Conservation (phyloP, 306 rosid species). For the Trichosanthes truncata region DNA sequence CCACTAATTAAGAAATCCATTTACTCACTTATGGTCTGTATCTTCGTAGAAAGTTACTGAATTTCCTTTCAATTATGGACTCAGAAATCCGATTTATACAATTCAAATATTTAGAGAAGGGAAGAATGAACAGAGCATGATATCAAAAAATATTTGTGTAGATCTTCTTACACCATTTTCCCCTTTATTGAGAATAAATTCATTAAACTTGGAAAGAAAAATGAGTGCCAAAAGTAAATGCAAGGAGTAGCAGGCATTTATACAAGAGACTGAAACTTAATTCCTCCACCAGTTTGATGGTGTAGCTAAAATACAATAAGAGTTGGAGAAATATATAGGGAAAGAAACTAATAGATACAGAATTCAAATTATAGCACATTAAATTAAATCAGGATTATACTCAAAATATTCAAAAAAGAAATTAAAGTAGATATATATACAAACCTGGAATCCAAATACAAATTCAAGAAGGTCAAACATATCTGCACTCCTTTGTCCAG, state of each 20-base stretch:
- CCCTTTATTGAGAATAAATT: not conserved
- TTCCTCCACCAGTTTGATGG: constrained; percentile 2
- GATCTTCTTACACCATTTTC: not conserved
- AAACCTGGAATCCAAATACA: constrained; percentile 93
- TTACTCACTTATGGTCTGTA: too few relatives aligned
- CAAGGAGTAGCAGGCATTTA: not conserved
- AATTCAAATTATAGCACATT: not conserved
- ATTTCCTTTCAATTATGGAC: not conserved
- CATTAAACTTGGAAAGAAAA: not conserved
- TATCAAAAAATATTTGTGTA: too few relatives aligned
- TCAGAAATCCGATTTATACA: not conserved
- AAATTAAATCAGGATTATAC: not conserved
- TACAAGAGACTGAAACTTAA: not conserved
- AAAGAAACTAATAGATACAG: not conserved
- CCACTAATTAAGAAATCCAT: too few relatives aligned
- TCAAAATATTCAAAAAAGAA: not conserved
- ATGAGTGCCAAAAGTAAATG: not conserved
- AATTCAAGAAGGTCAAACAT: constrained; percentile 88
- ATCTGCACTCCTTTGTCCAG: constrained; percentile 72
- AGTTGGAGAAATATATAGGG: not conserved
- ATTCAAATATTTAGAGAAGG: not conserved
- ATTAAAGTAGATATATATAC: not conserved
- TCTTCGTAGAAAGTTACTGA: not conserved
- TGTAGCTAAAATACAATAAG: constrained; percentile 3
- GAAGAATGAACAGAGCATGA: not conserved